Base-by-base conservation (phyloP, 2,329 filamentous ascomycete species). In the Bipolaris bicolor region DNA sequence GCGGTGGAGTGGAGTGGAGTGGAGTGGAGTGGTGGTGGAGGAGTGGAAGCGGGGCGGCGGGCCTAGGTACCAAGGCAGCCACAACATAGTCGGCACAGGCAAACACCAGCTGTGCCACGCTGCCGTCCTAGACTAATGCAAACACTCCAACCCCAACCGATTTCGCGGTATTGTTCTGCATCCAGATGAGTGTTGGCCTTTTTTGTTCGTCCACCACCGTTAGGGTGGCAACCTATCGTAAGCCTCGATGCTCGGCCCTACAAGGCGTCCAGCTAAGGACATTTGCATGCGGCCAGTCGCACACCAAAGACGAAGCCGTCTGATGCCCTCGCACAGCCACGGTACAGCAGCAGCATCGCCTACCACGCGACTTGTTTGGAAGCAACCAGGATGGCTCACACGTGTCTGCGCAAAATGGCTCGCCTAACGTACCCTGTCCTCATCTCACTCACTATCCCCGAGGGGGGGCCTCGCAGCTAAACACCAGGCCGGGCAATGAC, bases 391-490 rank as follows among this genome's bases (percentile, higher is more conserved):
- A 33, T 16, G 24, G 15, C 24, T n/a, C 46, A 20, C 46, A 49
- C 46, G 46, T 49, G 46, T 37, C 22, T 31, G 20, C 15, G 45
- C 45, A 37, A 18, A 47, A 58, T 58, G 59, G 56, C 49, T 52
- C 52, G 61, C 59, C 56, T 60, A 26, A 48, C 46, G 24, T 26
- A 53, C 53, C 53, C 53, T 52, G 9, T 44, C 49, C 31, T 26
- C 36, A 31, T 26, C 44, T 49, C 24, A 41, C 39, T 18, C 46
- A 22, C 20, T 10, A 37, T 43, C 15, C 52, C 49, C 52, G 29
- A 46, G 40, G 13, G 33, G 29, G 36, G 47, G 54, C 31, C 58
- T 66, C 62, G 60, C 60, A 45, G 16, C 31, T 64, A 56, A 33
- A 39, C 47, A 49, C 62, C 47, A 33, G 29, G 58, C 57, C 29